Conservation (phyloP, 2,329 filamentous ascomycete genomes). For the Phialophora tarda region DNA sequence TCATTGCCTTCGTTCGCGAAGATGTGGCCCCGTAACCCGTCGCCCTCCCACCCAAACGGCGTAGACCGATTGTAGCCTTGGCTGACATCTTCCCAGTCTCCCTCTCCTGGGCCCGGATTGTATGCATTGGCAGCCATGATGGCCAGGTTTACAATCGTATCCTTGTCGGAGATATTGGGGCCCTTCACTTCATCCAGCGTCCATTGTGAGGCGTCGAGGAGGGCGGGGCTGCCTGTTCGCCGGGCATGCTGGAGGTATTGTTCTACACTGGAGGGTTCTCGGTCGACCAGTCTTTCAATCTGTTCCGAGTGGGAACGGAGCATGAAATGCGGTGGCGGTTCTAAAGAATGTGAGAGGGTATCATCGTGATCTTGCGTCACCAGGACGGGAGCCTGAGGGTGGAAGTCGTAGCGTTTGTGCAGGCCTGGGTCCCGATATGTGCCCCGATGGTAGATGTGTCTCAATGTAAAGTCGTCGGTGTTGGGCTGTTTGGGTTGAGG, state of each 20-base stretch:
- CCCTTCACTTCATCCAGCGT: constrained; percentile 76
- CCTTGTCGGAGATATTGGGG: constrained; percentile 83
- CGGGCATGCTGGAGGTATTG: constrained; percentile 76
- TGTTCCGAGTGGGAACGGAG: constrained; percentile 68
- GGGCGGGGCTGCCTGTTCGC: constrained; percentile 68
- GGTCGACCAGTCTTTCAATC: constrained; percentile 82
- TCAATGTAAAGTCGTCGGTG: constrained; percentile 61
- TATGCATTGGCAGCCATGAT: constrained; percentile 92
- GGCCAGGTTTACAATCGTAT: constrained; percentile 81
- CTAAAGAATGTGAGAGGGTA: constrained; percentile 51
- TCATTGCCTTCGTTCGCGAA: constrained; percentile 85
- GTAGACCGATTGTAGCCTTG: constrained; percentile 80
- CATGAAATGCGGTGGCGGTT: constrained; percentile 60
- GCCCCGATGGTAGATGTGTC: constrained; percentile 93
- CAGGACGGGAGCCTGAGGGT: constrained; percentile 49
- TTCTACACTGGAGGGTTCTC: constrained; percentile 77
- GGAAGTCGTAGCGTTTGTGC: constrained; percentile 72
- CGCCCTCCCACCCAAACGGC: constrained; percentile 90
- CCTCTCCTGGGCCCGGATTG: constrained; percentile 70
- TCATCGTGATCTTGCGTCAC: constrained; percentile 66
- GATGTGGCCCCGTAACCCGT: constrained; percentile 89
- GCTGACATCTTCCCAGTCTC: constrained; percentile 83
- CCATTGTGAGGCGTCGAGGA: constrained; percentile 78
- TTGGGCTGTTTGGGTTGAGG: constrained; percentile 29
- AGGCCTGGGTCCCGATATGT: constrained; percentile 77